Evolutionary conservation across 306 rosid genomes (phyloP).

Genomic region (Cicer arietinum): DNA sequence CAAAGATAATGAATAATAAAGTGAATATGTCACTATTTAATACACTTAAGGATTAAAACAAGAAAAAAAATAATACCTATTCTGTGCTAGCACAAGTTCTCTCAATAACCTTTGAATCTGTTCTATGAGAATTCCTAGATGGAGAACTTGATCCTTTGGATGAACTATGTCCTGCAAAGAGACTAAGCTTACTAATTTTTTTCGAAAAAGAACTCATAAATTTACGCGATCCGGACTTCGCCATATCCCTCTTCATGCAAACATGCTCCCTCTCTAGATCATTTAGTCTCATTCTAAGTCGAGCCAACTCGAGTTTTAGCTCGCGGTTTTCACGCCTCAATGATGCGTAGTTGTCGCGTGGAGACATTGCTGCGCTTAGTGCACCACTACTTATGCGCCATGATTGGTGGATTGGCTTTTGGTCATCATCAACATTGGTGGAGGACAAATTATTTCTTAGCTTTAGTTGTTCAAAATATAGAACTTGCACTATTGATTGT

Average conservation of each 20-base stretch:
- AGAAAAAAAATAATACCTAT: conserved; percentile 50
- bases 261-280: conserved; percentile 97
- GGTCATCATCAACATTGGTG: conserved; percentile 78
- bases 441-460: conserved; percentile 76
- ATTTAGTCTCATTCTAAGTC: conserved; percentile 88
- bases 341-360: conserved; percentile 95
- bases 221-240: conserved; percentile 82
- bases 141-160: conserved; percentile 94
- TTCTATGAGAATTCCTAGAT: conserved; percentile 84
- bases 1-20: conserved; percentile 37
- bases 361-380: conserved; percentile 98
- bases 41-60: conserved; percentile 30
- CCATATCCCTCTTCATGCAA: conserved; percentile 99
- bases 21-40: conserved; percentile 45
- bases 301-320: conserved; percentile 88
- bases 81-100: conserved; percentile 98
- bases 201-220: conserved; percentile 88
- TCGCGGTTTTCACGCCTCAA: conserved; percentile 97
- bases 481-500: conserved; percentile 94
- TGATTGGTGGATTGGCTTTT: conserved; percentile 87
- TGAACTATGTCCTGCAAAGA: conserved; percentile 81
- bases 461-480: conserved; percentile 90
- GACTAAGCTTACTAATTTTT: conserved; percentile 73
- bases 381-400: conserved; percentile 99
- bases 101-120: conserved; percentile 90